Conservation (phyloP, 768 basidiomycete genomes). For the Tubosaeta brunneosetosa region DNA sequence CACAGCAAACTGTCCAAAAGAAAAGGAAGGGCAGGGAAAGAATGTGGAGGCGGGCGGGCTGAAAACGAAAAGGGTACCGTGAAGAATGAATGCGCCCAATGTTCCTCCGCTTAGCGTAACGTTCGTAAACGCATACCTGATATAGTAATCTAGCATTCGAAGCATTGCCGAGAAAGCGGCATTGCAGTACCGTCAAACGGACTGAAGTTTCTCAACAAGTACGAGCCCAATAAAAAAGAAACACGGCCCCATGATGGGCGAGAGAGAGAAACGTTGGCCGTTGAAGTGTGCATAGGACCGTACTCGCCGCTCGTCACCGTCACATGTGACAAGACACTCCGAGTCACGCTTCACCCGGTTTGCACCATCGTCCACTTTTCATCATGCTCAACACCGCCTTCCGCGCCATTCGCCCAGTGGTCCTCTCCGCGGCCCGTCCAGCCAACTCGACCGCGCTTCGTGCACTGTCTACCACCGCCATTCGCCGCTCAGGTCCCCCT, state of each 20-base stretch:
- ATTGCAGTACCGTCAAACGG: background rate
- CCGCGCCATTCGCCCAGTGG: conserved; percentile 27
- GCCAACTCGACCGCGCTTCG: conserved; percentile 37
- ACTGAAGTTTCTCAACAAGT: too few species aligned
- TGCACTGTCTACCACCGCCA: conserved; percentile 54
- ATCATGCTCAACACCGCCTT: conserved; percentile 27
- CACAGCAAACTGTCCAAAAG: conserved; percentile 2
- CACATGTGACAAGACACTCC: conserved; percentile 23
- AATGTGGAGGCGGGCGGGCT: conserved; percentile 10
- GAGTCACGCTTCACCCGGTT: conserved; percentile 27
- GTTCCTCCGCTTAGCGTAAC: conserved; percentile 13
- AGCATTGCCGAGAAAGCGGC: background rate
- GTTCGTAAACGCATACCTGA: conserved; percentile 33
- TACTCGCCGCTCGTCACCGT: conserved; percentile 11
- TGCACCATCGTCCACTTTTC: conserved; percentile 19
- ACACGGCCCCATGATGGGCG: too few species aligned
- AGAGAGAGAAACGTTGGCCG: background rate
- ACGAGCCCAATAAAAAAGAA: background rate
- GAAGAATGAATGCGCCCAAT: background rate
- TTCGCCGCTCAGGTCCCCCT: conserved; percentile 53
- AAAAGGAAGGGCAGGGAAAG: conserved; percentile 4
- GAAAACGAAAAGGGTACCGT: conserved; percentile 14
- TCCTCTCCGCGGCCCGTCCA: conserved; percentile 16
- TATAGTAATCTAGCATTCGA: conserved; percentile 11
- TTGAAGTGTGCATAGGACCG: background rate